Conservation (phyloP, 2,329 filamentous ascomycete genomes). For the Hortaea werneckii region DNA sequence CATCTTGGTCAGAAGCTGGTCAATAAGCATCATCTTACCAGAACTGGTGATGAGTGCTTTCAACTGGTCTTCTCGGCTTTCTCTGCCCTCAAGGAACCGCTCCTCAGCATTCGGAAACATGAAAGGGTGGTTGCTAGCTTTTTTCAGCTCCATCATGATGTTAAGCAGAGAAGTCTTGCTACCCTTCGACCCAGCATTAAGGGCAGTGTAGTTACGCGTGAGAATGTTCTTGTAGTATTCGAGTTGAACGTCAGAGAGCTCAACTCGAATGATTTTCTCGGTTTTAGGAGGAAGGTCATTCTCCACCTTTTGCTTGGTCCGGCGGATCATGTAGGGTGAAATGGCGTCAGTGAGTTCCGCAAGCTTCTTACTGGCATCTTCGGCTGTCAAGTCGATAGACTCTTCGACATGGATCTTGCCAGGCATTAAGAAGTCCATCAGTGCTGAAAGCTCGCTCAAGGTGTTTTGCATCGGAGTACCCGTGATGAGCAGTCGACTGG, state of each 20-base stretch:
- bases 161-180: conserved; percentile 93
- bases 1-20: conserved; percentile 87
- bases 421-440: conserved; percentile 96
- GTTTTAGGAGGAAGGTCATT: conserved; percentile 94
- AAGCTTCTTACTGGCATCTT: conserved; percentile 77
- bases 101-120: conserved; percentile 95
- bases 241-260: conserved; percentile 88
- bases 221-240: conserved; percentile 99
- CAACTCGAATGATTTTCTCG: conserved; percentile 97
- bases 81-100: conserved; percentile 65
- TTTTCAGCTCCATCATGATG: conserved; percentile 99
- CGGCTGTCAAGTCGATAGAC: conserved; percentile 70
- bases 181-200: conserved; percentile 81
- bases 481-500: conserved; percentile 84
- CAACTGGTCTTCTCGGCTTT: conserved; percentile 77
- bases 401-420: conserved; percentile 85
- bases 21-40: conserved; percentile 98
- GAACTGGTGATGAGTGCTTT: conserved; percentile 92
- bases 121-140: conserved; percentile 96
- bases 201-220: conserved; percentile 86
- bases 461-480: conserved; percentile 98
- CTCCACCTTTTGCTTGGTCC: conserved; percentile 95
- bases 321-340: conserved; percentile 85
- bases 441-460: conserved; percentile 76
- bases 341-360: conserved; percentile 77